Evolutionary conservation across 441 rosid genomes (phyloP), one percentile per base, ranked within the genome.

Genomic region (Theobroma grandiflorum): DNA sequence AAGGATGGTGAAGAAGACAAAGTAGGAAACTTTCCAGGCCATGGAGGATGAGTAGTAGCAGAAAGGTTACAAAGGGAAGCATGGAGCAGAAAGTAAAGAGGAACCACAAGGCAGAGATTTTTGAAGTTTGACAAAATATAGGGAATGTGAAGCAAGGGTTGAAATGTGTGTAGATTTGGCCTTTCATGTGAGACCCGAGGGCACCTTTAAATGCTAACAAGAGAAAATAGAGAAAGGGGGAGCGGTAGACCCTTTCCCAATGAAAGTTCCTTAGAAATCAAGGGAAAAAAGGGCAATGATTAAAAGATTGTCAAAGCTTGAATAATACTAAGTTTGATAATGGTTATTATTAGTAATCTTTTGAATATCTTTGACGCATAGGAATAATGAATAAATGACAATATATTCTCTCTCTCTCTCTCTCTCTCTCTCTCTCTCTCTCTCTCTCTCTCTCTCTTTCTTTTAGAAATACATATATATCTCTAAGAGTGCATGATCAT

Each of bases 211-310:
- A 79, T 75, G 83, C 80, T 78, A 79, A 74, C 72, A 72, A 75
- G 78, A 63, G 26, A 43, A 67, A 40, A 15, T 59, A 62, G 72
- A 74, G 74, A 75, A 50, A 58, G 61, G 12, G 57, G 70, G 82
- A 22, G 72, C 58, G 74, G 84, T 76, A 85, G 82, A 82, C 84
- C 74, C 80, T 53, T 84, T 85, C 81, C 78, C 85, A 88, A 88
- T 87, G 85, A 87, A 63, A 80, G 80, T 89, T 80, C 70, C 95
- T 91, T 91, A 77, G 86, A 91, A 83, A 78, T 82, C 85, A 91
- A 91, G 93, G 81, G 78, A 86, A 82, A 42, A 74, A 57, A 65
- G 62, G 76, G 83, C 77, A 73, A 81, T 86, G 55, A 76, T 74
- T 37, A 80, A 77, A 53, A 63, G 66, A 78, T 86, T 91, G 78